phyloP scores from a whole-genome alignment of 2,329 filamentous ascomycete species.

The Ophiostoma pallidulum region DNA sequence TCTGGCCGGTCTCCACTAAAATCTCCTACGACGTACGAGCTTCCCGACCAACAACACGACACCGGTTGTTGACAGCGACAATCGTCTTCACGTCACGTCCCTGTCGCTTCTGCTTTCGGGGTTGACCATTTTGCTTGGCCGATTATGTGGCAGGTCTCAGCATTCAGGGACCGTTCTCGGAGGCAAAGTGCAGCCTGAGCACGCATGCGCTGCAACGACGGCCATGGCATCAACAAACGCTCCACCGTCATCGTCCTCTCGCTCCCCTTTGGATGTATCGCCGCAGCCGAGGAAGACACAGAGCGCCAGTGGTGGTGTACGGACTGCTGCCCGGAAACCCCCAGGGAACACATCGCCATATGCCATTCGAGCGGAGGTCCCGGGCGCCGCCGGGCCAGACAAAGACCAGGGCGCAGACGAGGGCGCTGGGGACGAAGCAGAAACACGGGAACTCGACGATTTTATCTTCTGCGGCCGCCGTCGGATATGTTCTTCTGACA shows the following conservation, averaged over 20 bases:
- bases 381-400: neutral
- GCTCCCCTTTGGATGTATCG: neutral
- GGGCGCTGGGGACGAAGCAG: neutral
- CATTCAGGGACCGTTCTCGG: neutral
- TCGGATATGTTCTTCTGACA: constrained; percentile 7
- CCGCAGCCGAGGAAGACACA: no score
- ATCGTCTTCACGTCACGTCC: no score
- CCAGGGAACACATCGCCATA: neutral
- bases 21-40: no score
- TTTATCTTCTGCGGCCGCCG: neutral
- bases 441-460: neutral
- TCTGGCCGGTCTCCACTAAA: constrained; percentile 1
- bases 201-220: neutral
- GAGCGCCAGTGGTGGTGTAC: no score
- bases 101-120: no score
- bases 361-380: neutral
- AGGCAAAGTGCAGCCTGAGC: neutral
- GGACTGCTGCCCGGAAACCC: no score
- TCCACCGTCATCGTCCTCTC: neutral
- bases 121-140: no score
- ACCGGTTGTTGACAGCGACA: neutral
- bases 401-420: neutral
- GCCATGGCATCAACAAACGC: constrained; percentile 2
- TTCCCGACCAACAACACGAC: neutral
- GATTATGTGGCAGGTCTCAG: neutral